A percentile compares a stretch with the other conserved stretches of the same genome.
phyloP scores from a whole-genome alignment of 2,329 filamentous ascomycete species.

The Fusarium buharicum region DNA sequence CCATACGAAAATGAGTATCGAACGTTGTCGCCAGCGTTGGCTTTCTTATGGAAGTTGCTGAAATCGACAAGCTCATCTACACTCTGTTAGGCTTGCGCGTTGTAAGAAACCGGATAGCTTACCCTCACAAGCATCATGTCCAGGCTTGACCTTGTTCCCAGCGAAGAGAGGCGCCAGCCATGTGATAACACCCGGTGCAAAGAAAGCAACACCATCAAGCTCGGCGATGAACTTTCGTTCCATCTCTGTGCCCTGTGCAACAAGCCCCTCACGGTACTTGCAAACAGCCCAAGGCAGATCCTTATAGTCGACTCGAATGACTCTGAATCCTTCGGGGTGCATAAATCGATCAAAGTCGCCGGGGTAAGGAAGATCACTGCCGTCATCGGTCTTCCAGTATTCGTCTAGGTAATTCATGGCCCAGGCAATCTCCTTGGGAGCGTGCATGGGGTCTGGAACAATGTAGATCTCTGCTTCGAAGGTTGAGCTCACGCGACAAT shows the following conservation, averaged over 20 bases:
- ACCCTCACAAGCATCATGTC: slow-evolving; percentile 25
- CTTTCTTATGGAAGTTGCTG: slow-evolving; percentile 7
- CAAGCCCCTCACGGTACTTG: too few relatives aligned
- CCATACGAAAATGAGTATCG: slow-evolving; percentile 4
- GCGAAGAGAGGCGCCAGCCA: slow-evolving; percentile 31
- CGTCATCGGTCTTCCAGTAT: too few relatives aligned
- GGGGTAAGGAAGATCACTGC: too few relatives aligned
- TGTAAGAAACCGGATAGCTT: accelerated
- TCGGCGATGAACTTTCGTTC: slow-evolving; percentile 34
- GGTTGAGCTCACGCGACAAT: slow-evolving; percentile 15
- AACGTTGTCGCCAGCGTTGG: background rate
- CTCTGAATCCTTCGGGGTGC: too few relatives aligned
- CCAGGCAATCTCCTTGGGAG: slow-evolving; percentile 19
- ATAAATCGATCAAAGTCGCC: too few relatives aligned
- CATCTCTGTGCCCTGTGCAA: slow-evolving; percentile 9
- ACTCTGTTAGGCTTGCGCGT: background rate
- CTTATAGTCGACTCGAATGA: too few relatives aligned
- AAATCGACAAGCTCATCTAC: slow-evolving; percentile 21
- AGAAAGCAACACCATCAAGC: slow-evolving; percentile 23
- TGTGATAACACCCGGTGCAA: slow-evolving; percentile 29
- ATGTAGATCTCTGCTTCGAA: slow-evolving; percentile 27
- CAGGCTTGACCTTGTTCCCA: slow-evolving; percentile 12
- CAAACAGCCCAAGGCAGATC: too few relatives aligned
- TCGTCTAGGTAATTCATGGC: too few relatives aligned
- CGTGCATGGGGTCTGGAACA: slow-evolving; percentile 6